Evolutionary conservation across 208 protist genomes (phyloP).

Genomic region (Crithidia sp.): DNA sequence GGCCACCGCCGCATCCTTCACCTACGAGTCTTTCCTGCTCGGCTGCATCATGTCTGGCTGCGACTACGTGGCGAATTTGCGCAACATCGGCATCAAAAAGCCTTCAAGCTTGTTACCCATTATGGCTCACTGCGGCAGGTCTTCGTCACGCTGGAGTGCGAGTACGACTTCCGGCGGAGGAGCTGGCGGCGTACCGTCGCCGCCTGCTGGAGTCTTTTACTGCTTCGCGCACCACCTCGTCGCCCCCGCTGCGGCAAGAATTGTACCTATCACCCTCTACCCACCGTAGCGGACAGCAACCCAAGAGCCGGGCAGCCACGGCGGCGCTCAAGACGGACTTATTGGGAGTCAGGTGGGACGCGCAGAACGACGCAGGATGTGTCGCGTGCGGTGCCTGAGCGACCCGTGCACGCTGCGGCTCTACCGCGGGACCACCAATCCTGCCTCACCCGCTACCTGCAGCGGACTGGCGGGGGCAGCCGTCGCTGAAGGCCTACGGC

Average conservation of each 20-base stretch:
- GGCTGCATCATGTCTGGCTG: slow-evolving; percentile 97
- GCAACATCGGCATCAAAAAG: slow-evolving; percentile 93
- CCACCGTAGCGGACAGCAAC: neutral
- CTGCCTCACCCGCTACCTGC: slow-evolving; percentile 62
- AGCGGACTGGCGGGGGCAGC: slow-evolving; percentile 57
- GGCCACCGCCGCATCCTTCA: slow-evolving; percentile 31
- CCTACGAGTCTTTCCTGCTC: slow-evolving; percentile 89
- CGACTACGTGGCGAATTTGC: slow-evolving; percentile 96
- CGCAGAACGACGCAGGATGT: slow-evolving; percentile 54
- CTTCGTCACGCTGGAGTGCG: slow-evolving; percentile 39
- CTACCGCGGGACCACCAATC: slow-evolving; percentile 50
- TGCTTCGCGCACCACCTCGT: slow-evolving; percentile 92
- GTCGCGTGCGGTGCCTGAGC: slow-evolving; percentile 65
- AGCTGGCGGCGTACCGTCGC: slow-evolving; percentile 62
- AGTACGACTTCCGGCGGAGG: slow-evolving; percentile 63
- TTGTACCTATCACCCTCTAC: slow-evolving; percentile 59
- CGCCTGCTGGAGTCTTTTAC: slow-evolving; percentile 72
- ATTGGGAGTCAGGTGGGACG: slow-evolving; percentile 47
- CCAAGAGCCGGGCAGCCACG: slow-evolving; percentile 9
- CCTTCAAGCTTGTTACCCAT: slow-evolving; percentile 81
- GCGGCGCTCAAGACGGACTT: slow-evolving; percentile 47
- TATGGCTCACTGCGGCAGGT: slow-evolving; percentile 56
- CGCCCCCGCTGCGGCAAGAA: slow-evolving; percentile 42
- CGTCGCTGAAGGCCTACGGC: slow-evolving; percentile 55
- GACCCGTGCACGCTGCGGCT: slow-evolving; percentile 66